Evolutionary conservation across 495 filamentous ascomycete genomes (phyloP).

Genomic region (Hyaloscypha bicolor): DNA sequence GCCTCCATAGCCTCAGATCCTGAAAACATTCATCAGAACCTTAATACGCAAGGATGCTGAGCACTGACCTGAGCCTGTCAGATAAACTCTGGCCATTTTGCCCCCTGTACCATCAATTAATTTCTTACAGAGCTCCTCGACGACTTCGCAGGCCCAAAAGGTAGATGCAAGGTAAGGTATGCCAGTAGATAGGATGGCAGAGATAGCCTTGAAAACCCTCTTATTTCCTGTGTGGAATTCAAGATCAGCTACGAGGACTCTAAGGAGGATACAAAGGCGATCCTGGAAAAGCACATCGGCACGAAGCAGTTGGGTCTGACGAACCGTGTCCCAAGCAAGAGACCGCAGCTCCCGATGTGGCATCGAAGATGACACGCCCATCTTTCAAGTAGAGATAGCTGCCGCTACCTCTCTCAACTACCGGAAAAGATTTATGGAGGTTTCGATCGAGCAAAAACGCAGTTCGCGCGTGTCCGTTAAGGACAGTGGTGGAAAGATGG

Average conservation of each 20-base stretch:
- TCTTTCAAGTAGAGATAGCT: slow-evolving; percentile 47
- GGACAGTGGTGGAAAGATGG: neutral
- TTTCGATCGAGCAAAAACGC: slow-evolving; percentile 27
- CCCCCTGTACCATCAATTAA: slow-evolving; percentile 49
- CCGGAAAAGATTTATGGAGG: slow-evolving; percentile 28
- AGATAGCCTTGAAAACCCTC: slow-evolving; percentile 43
- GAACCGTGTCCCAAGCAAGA: slow-evolving; percentile 51
- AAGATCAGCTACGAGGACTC: too few species aligned
- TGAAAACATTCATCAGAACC: slow-evolving; percentile 26
- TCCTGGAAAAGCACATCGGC: too few species aligned
- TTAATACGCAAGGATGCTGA: neutral
- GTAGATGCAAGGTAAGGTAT: slow-evolving; percentile 47
- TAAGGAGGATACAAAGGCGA: too few species aligned
- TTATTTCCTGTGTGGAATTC: slow-evolving; percentile 25
- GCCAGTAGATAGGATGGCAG: slow-evolving; percentile 38
- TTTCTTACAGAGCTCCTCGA: slow-evolving; percentile 44
- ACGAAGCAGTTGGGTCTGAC: too few species aligned
- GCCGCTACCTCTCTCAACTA: slow-evolving; percentile 25
- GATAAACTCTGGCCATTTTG: slow-evolving; percentile 47
- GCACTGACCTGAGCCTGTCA: slow-evolving; percentile 60
- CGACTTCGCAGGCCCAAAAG: slow-evolving; percentile 45
- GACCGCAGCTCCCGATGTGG: slow-evolving; percentile 56
- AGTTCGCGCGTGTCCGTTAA: neutral
- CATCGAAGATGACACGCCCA: slow-evolving; percentile 66
- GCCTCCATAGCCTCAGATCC: slow-evolving; percentile 70